phyloP scores from a whole-genome alignment of 371 early-diverging fungal species.

The Mortierella sp. region DNA sequence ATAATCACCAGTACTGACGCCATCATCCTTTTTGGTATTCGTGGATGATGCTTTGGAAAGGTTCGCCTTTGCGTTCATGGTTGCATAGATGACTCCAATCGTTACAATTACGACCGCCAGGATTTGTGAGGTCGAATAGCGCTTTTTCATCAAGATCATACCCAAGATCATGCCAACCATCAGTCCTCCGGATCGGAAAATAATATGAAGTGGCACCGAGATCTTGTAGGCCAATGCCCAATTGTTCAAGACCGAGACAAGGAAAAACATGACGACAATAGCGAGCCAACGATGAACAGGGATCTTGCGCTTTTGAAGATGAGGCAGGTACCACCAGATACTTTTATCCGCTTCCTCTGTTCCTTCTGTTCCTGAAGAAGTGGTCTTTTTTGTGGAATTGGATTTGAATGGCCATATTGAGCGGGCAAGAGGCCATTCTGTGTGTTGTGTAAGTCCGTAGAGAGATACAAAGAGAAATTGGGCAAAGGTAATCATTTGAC shows the following conservation, averaged over 20 bases:
- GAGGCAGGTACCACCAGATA: conserved; percentile 56
- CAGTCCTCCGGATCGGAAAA: conserved; percentile 87
- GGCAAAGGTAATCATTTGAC: conserved; percentile 84
- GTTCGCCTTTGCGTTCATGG: conserved; percentile 43
- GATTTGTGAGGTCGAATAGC: conserved; percentile 65
- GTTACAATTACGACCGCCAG: conserved; percentile 81
- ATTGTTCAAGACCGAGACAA: conserved; percentile 85
- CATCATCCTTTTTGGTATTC: neutral
- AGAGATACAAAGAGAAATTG: conserved; percentile 85
- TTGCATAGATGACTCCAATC: conserved; percentile 70
- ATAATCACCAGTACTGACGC: conserved; percentile 65
- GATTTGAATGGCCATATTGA: conserved; percentile 22
- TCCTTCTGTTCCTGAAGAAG: conserved; percentile 2
- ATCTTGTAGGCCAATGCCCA: conserved; percentile 83
- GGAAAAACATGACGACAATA: conserved; percentile 82
- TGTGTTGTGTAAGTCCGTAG: conserved; percentile 74
- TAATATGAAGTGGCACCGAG: conserved; percentile 89
- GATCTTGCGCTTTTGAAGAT: conserved; percentile 70
- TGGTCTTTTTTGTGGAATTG: neutral
- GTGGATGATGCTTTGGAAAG: conserved; percentile 4
- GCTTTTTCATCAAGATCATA: conserved; percentile 72
- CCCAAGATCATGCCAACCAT: conserved; percentile 89
- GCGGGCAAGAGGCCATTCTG: conserved; percentile 60
- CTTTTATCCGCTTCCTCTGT: neutral
- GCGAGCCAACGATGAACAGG: conserved; percentile 79